These are phyloP conservation scores for Coniochaeta hoffmannii DNA, from an alignment of 2,329 filamentous ascomycete species.

Conservation along the genomic window DNA sequence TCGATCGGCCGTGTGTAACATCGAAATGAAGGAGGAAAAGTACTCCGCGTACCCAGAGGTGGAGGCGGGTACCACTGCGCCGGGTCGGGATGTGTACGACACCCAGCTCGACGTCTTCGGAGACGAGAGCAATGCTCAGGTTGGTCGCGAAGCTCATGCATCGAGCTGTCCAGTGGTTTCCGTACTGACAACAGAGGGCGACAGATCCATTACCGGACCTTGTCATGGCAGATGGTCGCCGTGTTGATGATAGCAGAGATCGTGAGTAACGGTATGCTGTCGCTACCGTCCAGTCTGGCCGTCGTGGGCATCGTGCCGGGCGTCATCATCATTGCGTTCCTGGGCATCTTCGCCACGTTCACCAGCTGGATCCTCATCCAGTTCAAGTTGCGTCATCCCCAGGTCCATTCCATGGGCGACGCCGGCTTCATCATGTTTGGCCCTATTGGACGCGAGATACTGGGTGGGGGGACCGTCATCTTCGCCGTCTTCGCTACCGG, in stretches of 20 bases:
- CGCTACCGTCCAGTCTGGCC: conserved; percentile 41
- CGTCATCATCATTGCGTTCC: conserved; percentile 40
- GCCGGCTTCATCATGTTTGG: conserved; percentile 47
- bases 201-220: conserved; percentile 44
- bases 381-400: conserved; percentile 45
- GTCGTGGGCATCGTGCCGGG: conserved; percentile 45
- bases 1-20: not conserved
- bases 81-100: not conserved
- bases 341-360: conserved; percentile 43
- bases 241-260: conserved; percentile 50
- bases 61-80: not conserved
- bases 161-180: too few species aligned
- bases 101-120: conserved; percentile 5
- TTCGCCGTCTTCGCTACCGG: conserved; percentile 45
- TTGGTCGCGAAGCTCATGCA: not conserved
- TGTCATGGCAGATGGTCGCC: conserved; percentile 43
- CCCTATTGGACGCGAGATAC: conserved; percentile 38
- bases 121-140: conserved; percentile 6
- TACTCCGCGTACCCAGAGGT: not conserved
- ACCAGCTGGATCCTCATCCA: conserved; percentile 39
- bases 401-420: conserved; percentile 51
- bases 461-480: conserved; percentile 40
- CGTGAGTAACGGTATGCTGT: conserved; percentile 46
- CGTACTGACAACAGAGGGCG: not conserved
- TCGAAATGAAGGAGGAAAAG: not conserved